Evolutionary conservation across 768 basidiomycete genomes (phyloP).

Genomic region (Ramaria rubella): DNA sequence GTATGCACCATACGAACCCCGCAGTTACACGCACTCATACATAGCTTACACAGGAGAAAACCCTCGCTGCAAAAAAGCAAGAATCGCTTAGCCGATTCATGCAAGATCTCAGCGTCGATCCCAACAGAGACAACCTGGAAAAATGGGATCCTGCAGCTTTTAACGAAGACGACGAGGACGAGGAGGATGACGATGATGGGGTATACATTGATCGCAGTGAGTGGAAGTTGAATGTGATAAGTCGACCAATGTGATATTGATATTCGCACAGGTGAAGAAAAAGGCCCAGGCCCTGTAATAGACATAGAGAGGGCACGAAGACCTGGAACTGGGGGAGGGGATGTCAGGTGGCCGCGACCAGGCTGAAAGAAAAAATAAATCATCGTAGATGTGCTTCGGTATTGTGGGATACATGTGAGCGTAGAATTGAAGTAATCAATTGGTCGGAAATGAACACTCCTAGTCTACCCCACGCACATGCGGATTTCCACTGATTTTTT

Average conservation of each 20-base stretch:
- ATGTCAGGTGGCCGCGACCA: constrained; percentile 69
- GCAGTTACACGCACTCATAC: not conserved
- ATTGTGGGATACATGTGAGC: too few relatives aligned
- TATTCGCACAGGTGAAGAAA: constrained; percentile 48
- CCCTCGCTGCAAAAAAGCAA: constrained; percentile 57
- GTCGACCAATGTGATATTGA: constrained; percentile 13
- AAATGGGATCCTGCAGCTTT: constrained; percentile 58
- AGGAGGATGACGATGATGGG: constrained; percentile 34
- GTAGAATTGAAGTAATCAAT: too few relatives aligned
- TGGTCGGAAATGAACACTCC: too few relatives aligned
- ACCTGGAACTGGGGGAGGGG: constrained; percentile 42
- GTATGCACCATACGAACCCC: constrained; percentile 3
- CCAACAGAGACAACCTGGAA: constrained; percentile 47
- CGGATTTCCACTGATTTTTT: too few relatives aligned
- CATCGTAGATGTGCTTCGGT: not conserved
- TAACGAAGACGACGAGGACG: constrained; percentile 47
- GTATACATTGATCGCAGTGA: constrained; percentile 69
- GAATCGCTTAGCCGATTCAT: constrained; percentile 75
- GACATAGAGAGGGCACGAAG: constrained; percentile 56
- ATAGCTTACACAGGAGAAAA: constrained; percentile 49
- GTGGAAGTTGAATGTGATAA: constrained; percentile 24
- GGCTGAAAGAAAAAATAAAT: too few relatives aligned
- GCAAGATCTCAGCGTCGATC: constrained; percentile 76
- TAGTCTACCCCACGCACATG: too few relatives aligned
- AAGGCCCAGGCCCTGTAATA: constrained; percentile 68